Base-by-base conservation (phyloP, 2,329 filamentous ascomycete species). In the Verruconis gallopava region DNA sequence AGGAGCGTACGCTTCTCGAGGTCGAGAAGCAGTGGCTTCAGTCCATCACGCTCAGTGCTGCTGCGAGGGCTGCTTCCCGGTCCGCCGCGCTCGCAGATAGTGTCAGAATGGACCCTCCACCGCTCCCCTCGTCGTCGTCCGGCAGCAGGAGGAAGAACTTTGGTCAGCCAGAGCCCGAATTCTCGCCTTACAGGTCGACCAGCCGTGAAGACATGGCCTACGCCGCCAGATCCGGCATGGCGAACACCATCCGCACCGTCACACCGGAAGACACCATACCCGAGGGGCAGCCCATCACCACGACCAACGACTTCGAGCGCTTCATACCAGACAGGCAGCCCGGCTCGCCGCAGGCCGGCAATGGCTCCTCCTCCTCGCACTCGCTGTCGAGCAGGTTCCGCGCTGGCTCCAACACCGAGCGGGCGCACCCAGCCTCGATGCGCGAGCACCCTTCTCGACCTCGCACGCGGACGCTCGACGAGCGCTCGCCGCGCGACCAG, bases 241-340 rank as follows among this genome's bases (percentile, higher is more conserved):
- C 35, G 15, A 15, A 20, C 32, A 73, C 71, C 36, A 73, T 79
- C 52, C 75, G 79, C 48, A 65, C 77, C 44, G 76, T 82, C 48
- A 82, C 79, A 47, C 78, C 79, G 49, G 80, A 85, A 34, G 25
- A 30, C 6, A 9, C 25, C 25, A 52, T 53, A 12, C 51, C 54
- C 21, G 45, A 47, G 21, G 34, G 34, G 11, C 34, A 43, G 15
- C 13, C 36, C 12, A 21, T 38, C 5, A 38, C 21, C 28, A 20
- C 40, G 18, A 20, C 4, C 3, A 33, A 42, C 14, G 4, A 30
- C 11, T 19, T 30, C 13, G 21, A 40, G 38, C 40, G 33, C 33
- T 42, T 42, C 19, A 21, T 28, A 19, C 15, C 53, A 53, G 21
- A 32, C 14, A 21, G 35, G 9, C 32, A 17, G 9, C 33, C 48